phyloP scores from a whole-genome alignment of 768 basidiomycete genomes.

The Leccinum longicurvipes region DNA sequence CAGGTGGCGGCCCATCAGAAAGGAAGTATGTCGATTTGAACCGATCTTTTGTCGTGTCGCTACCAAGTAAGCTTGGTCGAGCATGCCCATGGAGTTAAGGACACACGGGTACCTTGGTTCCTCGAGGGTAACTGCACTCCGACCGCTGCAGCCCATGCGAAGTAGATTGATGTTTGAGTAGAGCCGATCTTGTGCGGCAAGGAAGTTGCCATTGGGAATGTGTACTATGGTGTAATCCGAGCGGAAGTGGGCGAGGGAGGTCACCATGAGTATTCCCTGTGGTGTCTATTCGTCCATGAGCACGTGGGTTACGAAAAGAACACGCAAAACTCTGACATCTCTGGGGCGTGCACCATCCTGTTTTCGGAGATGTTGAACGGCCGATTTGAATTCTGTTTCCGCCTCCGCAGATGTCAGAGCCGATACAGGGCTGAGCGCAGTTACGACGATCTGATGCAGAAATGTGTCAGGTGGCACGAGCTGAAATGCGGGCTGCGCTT shows the following conservation, averaged over 20 bases:
- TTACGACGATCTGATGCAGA: slow-evolving; percentile 52
- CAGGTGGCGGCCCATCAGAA: slow-evolving; percentile 34
- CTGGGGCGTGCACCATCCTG: slow-evolving; percentile 70
- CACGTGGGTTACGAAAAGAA: neutral
- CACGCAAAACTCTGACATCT: slow-evolving; percentile 38
- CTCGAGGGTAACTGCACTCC: slow-evolving; percentile 72
- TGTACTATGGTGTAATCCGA: slow-evolving; percentile 84
- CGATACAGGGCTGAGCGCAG: slow-evolving; percentile 48
- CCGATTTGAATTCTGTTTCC: slow-evolving; percentile 56
- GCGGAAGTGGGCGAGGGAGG: slow-evolving; percentile 83
- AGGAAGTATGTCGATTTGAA: slow-evolving; percentile 72
- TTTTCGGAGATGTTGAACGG: slow-evolving; percentile 57
- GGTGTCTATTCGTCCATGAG: slow-evolving; percentile 43
- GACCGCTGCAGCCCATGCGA: slow-evolving; percentile 81
- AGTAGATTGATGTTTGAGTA: slow-evolving; percentile 81
- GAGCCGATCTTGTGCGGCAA: slow-evolving; percentile 59
- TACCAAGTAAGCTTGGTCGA: slow-evolving; percentile 27
- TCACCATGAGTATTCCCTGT: slow-evolving; percentile 71
- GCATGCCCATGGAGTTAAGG: slow-evolving; percentile 5
- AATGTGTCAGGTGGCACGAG: slow-evolving; percentile 12
- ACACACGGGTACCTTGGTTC: slow-evolving; percentile 52
- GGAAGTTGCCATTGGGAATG: slow-evolving; percentile 66
- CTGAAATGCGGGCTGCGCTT: neutral
- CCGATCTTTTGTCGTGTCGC: slow-evolving; percentile 77
- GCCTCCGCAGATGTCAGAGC: slow-evolving; percentile 43